Evolutionary conservation across 176 grass and related monocot genomes (phyloP).

Genomic region (Oryza coarctata): DNA sequence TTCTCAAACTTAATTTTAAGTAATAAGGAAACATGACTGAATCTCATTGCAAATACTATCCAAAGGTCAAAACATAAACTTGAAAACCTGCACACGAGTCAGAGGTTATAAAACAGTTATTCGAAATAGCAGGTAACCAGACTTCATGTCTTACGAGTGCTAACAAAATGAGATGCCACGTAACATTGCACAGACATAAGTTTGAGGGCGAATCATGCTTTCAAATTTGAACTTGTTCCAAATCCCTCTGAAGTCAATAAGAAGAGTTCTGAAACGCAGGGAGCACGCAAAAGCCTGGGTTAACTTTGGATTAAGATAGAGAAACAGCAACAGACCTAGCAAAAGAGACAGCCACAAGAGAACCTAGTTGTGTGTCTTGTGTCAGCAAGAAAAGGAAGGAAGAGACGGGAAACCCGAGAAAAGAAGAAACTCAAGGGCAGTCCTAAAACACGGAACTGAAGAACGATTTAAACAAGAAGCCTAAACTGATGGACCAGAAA

Average conservation of each 20-base stretch:
- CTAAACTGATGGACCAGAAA: not conserved
- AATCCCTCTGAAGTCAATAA: conserved; percentile 10
- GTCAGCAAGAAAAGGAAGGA: not conserved
- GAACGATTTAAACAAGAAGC: not conserved
- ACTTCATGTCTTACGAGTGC: not conserved
- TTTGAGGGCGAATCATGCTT: not conserved
- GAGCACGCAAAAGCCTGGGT: not conserved
- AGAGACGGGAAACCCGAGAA: not conserved
- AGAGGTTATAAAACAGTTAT: not conserved
- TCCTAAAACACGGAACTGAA: not conserved
- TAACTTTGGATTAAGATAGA: not conserved
- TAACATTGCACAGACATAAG: not conserved
- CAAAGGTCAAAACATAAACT: not conserved
- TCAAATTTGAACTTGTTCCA: not conserved
- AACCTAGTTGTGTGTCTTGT: not conserved
- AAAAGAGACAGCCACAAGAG: not conserved
- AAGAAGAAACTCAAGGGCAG: not conserved
- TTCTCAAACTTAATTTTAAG: not conserved
- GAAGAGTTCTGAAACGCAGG: not conserved
- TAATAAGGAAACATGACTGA: not conserved
- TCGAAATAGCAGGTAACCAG: not conserved
- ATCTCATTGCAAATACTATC: not conserved
- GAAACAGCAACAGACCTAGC: not conserved
- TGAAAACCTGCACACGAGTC: not conserved
- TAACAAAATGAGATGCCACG: not conserved